Conservation (phyloP, 2,329 filamentous ascomycete genomes). For the Calonectria hawksworthii region DNA sequence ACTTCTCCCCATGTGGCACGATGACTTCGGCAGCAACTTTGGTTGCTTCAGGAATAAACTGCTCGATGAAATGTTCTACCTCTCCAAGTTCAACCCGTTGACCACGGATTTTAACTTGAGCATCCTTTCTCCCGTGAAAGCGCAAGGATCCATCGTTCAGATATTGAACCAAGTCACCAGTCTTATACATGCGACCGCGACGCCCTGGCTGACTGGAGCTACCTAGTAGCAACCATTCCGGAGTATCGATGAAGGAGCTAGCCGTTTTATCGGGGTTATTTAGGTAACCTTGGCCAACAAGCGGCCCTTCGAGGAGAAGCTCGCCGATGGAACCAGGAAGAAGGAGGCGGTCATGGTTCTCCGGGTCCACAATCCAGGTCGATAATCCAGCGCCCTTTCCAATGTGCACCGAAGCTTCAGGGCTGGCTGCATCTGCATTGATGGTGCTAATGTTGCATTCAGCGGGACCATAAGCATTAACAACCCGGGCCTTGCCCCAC, state of each 20-base stretch:
- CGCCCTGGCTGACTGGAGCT: neutral
- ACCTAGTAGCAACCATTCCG: constrained; percentile 50
- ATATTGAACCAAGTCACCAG: constrained; percentile 62
- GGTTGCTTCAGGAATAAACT: neutral
- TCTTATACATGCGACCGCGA: constrained; percentile 54
- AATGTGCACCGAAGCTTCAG: neutral
- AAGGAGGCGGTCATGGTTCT: constrained; percentile 37
- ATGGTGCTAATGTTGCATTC: constrained; percentile 25
- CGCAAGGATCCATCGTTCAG: constrained; percentile 55
- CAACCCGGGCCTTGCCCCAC: neutral
- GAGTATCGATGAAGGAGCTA: constrained; percentile 49
- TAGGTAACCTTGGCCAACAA: constrained; percentile 64
- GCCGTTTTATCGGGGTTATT: constrained; percentile 52
- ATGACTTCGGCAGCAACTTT: constrained; percentile 10
- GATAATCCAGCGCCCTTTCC: constrained; percentile 14
- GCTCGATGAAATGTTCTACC: constrained; percentile 16
- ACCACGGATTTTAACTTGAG: constrained; percentile 31
- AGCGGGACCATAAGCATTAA: constrained; percentile 25
- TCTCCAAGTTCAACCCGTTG: constrained; percentile 31
- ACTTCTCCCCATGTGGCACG: neutral
- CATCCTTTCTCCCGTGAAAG: constrained; percentile 43
- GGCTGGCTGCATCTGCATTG: neutral
- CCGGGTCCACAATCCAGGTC: constrained; percentile 43
- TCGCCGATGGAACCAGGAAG: constrained; percentile 57
- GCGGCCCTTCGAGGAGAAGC: constrained; percentile 59